Conservation (phyloP, 1,139 yeast genomes). For the Wickerhamiella infanticola region DNA sequence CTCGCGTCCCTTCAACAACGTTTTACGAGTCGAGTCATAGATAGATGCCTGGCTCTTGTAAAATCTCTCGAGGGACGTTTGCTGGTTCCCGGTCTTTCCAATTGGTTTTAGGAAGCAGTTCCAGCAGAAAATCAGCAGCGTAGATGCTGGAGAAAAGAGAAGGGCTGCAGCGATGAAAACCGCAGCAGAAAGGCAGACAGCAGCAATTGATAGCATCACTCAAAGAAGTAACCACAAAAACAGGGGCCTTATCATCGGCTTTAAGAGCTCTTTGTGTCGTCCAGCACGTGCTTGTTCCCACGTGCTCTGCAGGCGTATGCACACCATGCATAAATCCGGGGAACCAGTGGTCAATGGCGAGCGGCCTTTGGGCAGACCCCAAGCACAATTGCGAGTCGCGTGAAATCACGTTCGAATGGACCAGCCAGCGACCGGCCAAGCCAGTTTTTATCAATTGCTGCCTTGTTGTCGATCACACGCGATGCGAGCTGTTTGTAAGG, state of each 20-base stretch:
- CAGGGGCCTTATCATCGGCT: background rate
- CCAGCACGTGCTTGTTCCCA: background rate
- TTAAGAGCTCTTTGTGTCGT: background rate
- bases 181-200: background rate
- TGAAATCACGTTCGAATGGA: too few relatives aligned
- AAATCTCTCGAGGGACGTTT: conserved; percentile 52
- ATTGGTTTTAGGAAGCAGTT: conserved; percentile 59
- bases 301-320: background rate
- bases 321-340: too few relatives aligned
- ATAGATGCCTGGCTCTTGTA: conserved; percentile 63
- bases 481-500: too few relatives aligned
- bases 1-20: conserved; percentile 55
- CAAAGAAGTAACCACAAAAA: background rate
- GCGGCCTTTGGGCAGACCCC: too few relatives aligned
- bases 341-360: too few relatives aligned
- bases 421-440: too few relatives aligned
- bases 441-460: too few relatives aligned
- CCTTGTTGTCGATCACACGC: too few relatives aligned
- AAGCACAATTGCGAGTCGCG: too few relatives aligned
- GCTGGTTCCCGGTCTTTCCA: conserved; percentile 32
- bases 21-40: conserved; percentile 53
- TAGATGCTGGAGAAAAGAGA: conserved; percentile 2
- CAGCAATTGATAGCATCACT: background rate
- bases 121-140: conserved; percentile 19
- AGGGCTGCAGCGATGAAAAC: background rate